phyloP scores from a whole-genome alignment of 805 yeast genomes.

The Kazachstania martiniae region DNA sequence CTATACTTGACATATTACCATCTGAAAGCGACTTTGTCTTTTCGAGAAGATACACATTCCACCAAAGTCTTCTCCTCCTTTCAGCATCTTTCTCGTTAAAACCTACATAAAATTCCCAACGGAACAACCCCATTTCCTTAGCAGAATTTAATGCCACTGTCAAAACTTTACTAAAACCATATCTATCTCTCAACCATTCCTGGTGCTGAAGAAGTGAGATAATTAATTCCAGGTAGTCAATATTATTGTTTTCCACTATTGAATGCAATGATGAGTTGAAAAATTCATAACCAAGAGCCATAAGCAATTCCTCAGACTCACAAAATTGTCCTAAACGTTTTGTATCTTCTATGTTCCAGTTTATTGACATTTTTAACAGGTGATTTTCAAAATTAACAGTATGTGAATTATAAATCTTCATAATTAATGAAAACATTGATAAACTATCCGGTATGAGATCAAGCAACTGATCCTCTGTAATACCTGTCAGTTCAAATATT shows the following conservation, averaged over 20 bases:
- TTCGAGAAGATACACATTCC: conserved; percentile 22
- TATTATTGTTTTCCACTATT: conserved; percentile 6
- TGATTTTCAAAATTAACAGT: too few species aligned
- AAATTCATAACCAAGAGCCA: conserved; percentile 17
- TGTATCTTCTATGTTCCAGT: neutral
- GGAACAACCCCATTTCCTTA: conserved; percentile 16
- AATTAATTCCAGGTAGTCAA: conserved; percentile 19
- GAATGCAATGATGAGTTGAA: conserved; percentile 18
- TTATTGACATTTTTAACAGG: neutral
- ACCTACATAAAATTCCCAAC: conserved; percentile 28
- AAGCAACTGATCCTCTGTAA: conserved; percentile 5
- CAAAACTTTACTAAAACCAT: conserved; percentile 18
- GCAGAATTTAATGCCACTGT: conserved; percentile 18
- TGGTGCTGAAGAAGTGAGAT: conserved; percentile 18
- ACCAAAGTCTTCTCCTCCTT: conserved; percentile 20
- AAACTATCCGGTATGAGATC: conserved; percentile 9
- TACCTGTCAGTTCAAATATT: conserved; percentile 7
- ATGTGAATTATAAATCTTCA: conserved; percentile 12
- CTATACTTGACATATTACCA: conserved; percentile 16
- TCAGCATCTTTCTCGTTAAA: conserved; percentile 22
- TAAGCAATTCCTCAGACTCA: conserved; percentile 14
- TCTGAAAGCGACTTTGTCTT: conserved; percentile 8
- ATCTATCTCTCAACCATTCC: conserved; percentile 18
- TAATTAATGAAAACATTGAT: conserved; percentile 12
- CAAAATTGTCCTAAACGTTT: conserved; percentile 4